A percentile compares a stretch with the other conserved stretches of the same genome.
Evolutionary conservation across 2,329 filamentous ascomycete genomes (phyloP).

Genomic region (Epichloe glyceriae): DNA sequence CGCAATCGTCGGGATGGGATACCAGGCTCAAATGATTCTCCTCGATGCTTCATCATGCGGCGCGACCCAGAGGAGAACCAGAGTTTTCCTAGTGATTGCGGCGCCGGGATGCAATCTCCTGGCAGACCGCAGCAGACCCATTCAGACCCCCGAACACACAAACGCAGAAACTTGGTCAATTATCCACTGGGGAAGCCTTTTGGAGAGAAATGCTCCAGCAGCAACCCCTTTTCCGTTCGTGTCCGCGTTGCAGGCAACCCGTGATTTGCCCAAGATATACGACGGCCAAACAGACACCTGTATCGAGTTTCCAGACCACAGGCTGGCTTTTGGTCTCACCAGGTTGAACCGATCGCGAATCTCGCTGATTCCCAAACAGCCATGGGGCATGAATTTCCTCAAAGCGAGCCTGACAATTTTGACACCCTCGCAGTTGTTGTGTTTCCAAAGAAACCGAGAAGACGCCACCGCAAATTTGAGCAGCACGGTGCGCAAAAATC

Average conservation of each 20-base stretch:
- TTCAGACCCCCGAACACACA: conserved; percentile 33
- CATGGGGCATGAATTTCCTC: conserved; percentile 39
- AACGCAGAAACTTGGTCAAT: conserved; percentile 35
- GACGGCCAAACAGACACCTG: conserved; percentile 51
- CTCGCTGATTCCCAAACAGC: conserved; percentile 44
- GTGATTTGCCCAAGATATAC: conserved; percentile 48
- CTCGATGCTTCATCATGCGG: conserved; percentile 60
- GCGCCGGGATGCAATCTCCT: conserved; percentile 51
- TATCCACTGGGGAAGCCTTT: conserved; percentile 48
- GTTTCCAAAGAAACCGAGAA: conserved; percentile 5
- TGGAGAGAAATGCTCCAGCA: conserved; percentile 26
- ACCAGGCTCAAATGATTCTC: conserved; percentile 56
- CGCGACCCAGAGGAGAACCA: conserved; percentile 48
- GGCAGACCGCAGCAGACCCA: conserved; percentile 47
- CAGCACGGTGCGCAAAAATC: conserved; percentile 16
- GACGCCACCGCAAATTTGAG: background rate
- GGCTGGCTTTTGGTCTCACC: conserved; percentile 31
- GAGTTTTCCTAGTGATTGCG: conserved; percentile 60
- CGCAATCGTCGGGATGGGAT: conserved; percentile 61
- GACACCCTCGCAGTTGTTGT: conserved; percentile 13
- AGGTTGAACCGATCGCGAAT: conserved; percentile 32
- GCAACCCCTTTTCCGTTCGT: conserved; percentile 48
- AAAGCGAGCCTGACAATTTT: conserved; percentile 31
- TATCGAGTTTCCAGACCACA: conserved; percentile 55
- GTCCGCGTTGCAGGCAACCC: conserved; percentile 37